These are phyloP conservation scores for Symmetrospora coprosmae DNA, from an alignment of 768 basidiomycete species.

Conservation along the genomic window DNA sequence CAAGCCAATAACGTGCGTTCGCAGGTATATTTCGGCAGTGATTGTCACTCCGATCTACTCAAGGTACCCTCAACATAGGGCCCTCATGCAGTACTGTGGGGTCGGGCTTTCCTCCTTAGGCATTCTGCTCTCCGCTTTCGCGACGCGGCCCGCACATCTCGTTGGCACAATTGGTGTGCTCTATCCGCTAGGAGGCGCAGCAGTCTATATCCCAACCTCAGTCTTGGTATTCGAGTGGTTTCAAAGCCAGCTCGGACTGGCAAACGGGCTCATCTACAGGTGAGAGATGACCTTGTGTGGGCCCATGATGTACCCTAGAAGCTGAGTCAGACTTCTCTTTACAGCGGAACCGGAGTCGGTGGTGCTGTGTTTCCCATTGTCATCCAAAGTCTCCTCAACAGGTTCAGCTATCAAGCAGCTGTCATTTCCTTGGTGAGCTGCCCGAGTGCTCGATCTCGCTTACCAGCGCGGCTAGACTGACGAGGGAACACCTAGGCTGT, in stretches of 20 bases:
- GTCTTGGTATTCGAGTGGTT: conserved; percentile 17
- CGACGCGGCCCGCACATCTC: conserved; percentile 3
- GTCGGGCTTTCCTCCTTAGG: neutral
- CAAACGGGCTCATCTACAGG: conserved; percentile 10
- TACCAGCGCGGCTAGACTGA: neutral
- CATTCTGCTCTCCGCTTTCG: conserved; percentile 5
- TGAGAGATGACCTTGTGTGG: neutral
- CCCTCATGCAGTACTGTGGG: neutral
- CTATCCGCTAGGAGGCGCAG: conserved; percentile 8
- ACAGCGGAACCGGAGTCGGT: neutral
- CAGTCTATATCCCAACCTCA: conserved; percentile 3
- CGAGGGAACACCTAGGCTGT: too few species aligned
- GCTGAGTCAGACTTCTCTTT: neutral
- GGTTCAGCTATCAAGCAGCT: conserved; percentile 12
- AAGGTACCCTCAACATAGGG: neutral
- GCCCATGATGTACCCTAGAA: too few species aligned
- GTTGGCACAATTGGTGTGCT: conserved; percentile 8
- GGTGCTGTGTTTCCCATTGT: conserved; percentile 7
- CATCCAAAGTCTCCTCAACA: conserved; percentile 1
- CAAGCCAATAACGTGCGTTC: too few species aligned
- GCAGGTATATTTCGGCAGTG: conserved; percentile 4
- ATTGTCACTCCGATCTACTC: neutral
- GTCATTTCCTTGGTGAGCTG: neutral
- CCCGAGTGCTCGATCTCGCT: neutral
- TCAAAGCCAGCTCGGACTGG: neutral